Percentiles rank a stretch among this genome's conserved stretches.
phyloP scores from a whole-genome alignment of 1,284 basidiomycete genomes.

The Anthracocystis setariae region DNA sequence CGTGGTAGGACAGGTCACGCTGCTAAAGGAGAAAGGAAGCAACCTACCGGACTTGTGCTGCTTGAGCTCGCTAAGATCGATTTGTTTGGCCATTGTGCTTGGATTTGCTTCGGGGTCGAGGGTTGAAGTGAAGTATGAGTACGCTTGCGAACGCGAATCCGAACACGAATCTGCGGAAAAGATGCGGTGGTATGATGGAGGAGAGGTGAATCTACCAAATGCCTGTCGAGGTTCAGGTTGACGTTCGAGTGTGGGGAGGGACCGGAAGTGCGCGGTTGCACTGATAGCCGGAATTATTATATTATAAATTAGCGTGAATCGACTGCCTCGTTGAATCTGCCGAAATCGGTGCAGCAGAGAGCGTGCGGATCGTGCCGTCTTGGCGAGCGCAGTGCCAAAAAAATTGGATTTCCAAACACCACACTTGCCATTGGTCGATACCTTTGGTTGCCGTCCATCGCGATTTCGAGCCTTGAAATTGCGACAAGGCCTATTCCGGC shows the following conservation, averaged over 20 bases:
- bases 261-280: slow-evolving; percentile 25
- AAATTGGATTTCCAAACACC: slow-evolving; percentile 45
- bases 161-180: slow-evolving; percentile 1
- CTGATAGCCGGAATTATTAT: slow-evolving; percentile 32
- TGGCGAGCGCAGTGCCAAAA: background rate
- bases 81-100: slow-evolving; percentile 49
- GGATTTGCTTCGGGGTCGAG: background rate
- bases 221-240: too few species aligned
- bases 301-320: slow-evolving; percentile 33
- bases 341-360: slow-evolving; percentile 2
- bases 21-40: too few species aligned
- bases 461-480: background rate
- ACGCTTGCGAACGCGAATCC: slow-evolving; percentile 7
- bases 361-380: background rate
- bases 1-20: too few species aligned
- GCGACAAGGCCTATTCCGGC: background rate
- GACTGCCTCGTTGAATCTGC: background rate
- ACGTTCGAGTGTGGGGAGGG: slow-evolving; percentile 23
- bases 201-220: too few species aligned
- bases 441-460: background rate
- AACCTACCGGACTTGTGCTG: slow-evolving; percentile 60
- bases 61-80: slow-evolving; percentile 56
- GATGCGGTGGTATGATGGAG: slow-evolving; percentile 1
- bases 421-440: slow-evolving; percentile 18
- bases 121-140: slow-evolving; percentile 8